Conservation (phyloP, 2,329 filamentous ascomycete genomes). For the Fusarium nurragi region DNA sequence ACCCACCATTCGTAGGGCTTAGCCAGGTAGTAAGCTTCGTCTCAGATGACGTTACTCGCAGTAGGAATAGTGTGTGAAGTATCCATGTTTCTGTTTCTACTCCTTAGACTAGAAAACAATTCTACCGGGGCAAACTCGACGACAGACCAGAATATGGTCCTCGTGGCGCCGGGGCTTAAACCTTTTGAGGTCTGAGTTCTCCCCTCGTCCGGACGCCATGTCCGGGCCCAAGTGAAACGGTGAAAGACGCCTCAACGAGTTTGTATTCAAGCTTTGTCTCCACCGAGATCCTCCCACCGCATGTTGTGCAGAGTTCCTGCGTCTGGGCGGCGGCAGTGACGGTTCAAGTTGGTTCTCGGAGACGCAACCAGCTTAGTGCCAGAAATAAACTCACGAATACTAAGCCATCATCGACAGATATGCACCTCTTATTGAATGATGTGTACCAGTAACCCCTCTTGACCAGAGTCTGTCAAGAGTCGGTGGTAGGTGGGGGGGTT, state of each 20-base stretch:
- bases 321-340: constrained; percentile 31
- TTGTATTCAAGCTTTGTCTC: constrained; percentile 26
- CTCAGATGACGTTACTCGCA: constrained; percentile 4
- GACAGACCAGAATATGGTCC: constrained; percentile 15
- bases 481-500: constrained; percentile 21
- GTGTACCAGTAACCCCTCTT: constrained; percentile 21
- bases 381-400: neutral
- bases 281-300: constrained; percentile 26
- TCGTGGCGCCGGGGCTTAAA: constrained; percentile 35
- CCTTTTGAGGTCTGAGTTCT: constrained; percentile 35
- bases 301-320: constrained; percentile 42
- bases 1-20: constrained; percentile 21
- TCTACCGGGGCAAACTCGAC: constrained; percentile 6
- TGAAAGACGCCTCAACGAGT: constrained; percentile 34
- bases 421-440: constrained; percentile 35
- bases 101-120: neutral
- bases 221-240: constrained; percentile 33
- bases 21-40: constrained; percentile 1
- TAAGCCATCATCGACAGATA: constrained; percentile 35
- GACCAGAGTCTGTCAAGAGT: constrained; percentile 22
- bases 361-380: constrained; percentile 35
- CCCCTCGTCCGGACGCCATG: constrained; percentile 31
- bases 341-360: constrained; percentile 28
- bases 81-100: constrained; percentile 7
- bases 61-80: constrained; percentile 9